phyloP scores from a whole-genome alignment of 164 flowering plant genomes.

The Echeveria elegans region DNA sequence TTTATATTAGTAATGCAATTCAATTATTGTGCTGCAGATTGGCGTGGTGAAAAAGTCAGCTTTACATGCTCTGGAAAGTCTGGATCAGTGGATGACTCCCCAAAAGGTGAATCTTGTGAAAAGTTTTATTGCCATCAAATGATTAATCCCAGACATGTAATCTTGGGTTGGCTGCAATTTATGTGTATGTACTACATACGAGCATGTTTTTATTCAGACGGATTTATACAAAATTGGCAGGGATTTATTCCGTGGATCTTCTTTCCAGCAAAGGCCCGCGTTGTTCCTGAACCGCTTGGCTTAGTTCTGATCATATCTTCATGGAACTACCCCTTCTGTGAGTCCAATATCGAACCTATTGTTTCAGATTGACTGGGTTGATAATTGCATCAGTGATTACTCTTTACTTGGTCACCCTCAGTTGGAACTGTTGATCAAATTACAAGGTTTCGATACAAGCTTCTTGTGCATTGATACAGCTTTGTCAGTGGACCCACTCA shows the following conservation, averaged over 20 bases:
- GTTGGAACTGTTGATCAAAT: background rate
- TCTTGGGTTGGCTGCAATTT: background rate
- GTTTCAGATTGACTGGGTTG: background rate
- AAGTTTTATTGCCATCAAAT: background rate
- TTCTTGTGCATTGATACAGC: constrained; percentile 27
- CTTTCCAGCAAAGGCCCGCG: constrained; percentile 57
- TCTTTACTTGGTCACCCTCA: background rate
- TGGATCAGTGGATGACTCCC: constrained; percentile 61
- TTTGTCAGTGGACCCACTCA: constrained; percentile 64
- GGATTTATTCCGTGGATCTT: constrained; percentile 34
- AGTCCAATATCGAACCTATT: constrained; percentile 17
- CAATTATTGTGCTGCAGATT: constrained; percentile 29
- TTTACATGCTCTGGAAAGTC: constrained; percentile 19
- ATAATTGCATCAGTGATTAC: background rate
- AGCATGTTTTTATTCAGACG: background rate
- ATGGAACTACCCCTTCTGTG: constrained; percentile 85
- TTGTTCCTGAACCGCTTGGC: constrained; percentile 79
- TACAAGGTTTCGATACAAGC: background rate
- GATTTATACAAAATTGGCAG: constrained; percentile 33
- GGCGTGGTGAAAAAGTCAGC: constrained; percentile 51
- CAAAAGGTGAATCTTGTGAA: constrained; percentile 35
- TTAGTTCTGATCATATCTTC: constrained; percentile 56
- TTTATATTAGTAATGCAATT: too few relatives aligned
- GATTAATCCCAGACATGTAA: background rate
- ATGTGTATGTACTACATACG: background rate